Percentiles rank a stretch among this genome's conserved stretches.
phyloP scores from a whole-genome alignment of 768 basidiomycete genomes.

The Mrakia gelida region DNA sequence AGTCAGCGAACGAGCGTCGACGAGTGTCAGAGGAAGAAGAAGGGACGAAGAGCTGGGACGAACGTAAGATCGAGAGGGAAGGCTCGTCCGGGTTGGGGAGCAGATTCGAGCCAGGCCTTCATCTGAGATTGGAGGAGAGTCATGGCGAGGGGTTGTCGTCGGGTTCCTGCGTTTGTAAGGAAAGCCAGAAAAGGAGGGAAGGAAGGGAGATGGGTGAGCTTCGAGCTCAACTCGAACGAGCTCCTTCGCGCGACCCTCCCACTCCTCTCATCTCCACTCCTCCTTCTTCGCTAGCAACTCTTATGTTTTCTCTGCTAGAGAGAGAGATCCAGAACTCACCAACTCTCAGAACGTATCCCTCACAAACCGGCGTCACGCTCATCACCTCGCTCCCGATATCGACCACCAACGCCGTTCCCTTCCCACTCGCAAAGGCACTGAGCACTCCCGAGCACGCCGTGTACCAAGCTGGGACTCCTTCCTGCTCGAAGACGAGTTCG shows the following conservation, averaged over 20 bases:
- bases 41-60: not conserved
- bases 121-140: constrained; percentile 68
- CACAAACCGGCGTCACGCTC: constrained; percentile 91
- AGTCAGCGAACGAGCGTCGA: not conserved
- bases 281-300: no score
- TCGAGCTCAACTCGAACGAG: not conserved
- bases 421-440: constrained; percentile 95
- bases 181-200: not conserved
- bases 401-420: constrained; percentile 92
- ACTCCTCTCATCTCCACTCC: no score
- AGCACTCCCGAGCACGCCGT: constrained; percentile 91
- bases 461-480: constrained; percentile 90
- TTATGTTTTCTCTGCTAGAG: no score
- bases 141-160: constrained; percentile 47
- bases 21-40: not conserved
- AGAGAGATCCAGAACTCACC: constrained; percentile 60
- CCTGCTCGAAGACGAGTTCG: constrained; percentile 96
- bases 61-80: constrained; percentile 28
- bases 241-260: no score
- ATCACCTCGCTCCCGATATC: constrained; percentile 86
- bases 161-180: constrained; percentile 59
- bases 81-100: not conserved
- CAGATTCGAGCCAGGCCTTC: constrained; percentile 54
- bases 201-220: not conserved
- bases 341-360: constrained; percentile 95